Base-by-base conservation (phyloP, 495 filamentous ascomycete species). In the Jackrogersella multiformis region DNA sequence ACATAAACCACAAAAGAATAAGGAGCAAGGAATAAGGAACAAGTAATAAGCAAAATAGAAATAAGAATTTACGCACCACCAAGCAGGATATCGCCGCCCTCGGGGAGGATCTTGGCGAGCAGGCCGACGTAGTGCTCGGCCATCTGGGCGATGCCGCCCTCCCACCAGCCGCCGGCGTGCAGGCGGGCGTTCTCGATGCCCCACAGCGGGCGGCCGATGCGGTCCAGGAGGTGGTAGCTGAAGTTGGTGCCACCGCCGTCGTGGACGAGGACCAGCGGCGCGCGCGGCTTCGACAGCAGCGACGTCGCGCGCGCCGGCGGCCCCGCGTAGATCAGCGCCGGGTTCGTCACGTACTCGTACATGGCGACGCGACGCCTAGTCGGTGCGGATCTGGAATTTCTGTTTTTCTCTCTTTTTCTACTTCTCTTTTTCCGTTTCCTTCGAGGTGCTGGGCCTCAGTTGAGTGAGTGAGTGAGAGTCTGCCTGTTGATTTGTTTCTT, bases 221-320 rank as follows among this genome's bases (percentile, higher is more conserved):
- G 55, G 44, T 63, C 62, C 12, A 79, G 67, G 4, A 66, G 66
- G 39, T 74, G 74, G 46, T 79, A 79, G 59, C 46, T 69, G 51
- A 77, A 74, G 15, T 68, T 71, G n/a, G 76, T 78, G 49, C 77
- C 77, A 45, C 77, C 72, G 38, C 76, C 77, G 49, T 79, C 77
- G 68, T 79, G 77, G 16, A 79, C 38, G 2, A 79, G 67, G 44
- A 79, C 59, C 8, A 78, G 56, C 15, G 77, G 76, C 5, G 63
- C 62, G 23, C 64, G 56, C 16, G 63, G 61, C 55, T 56, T 53
- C 0, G 60, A 32, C 7, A 63, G 51, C 2, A 48, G 38, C 12
- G 56, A 20, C 26, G 44, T 30, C 30, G 21, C 36, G 42, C n/a
- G 38, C 32, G 13, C 3, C 15, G 62, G 23, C 13, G 66, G 63